Base-by-base conservation (phyloP, 305 asterid genomes). In the Monarda citriodora region DNA sequence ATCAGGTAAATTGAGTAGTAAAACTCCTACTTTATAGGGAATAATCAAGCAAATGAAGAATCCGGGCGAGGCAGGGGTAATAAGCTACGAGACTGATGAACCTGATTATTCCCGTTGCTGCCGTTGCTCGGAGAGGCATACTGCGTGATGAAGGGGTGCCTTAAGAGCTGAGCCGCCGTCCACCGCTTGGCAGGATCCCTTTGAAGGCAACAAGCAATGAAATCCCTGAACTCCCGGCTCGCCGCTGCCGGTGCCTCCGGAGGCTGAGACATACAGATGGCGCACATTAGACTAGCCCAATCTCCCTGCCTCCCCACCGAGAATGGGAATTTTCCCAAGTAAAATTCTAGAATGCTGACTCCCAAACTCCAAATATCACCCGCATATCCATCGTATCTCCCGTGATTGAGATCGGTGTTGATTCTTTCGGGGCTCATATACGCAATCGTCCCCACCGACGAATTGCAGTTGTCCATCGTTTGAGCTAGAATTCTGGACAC, bases 321-420 rank as follows among this genome's bases (percentile, higher is more conserved):
- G 66, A 93, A 90, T 0, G 97, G 99, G 51, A 80, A 85, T 40
- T 74, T 77, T 1, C 99, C 99, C 83, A 90, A 63, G 69, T 90
- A 93, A 64, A 93, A 89, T 69, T 93, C 97, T 20, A 93, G 80
- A 58, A 87, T 85, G 78, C 97, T 90, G 29, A 90, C 89, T 0
- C 99, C 99, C 18, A 93, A 74, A 65, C 99, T 90, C 99, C 99
- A 93, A 23, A 90, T 84, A 61, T 93, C 99, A 4, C 99, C 99
- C 0, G 97, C 96, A n/a, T 72, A 90, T 1, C 99, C 97, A 13
- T 93, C 94, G 61, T 93, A 93, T 64, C 68, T 64, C 5, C 97
- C 99, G 31, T 90, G 90, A 70, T 93, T 93, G 52, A 87, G 82
- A 73, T 93, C 97, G 16, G 97, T 87, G 66, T 93, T 87, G 53